Evolutionary conservation across 2,329 filamentous ascomycete species (phyloP).

Genomic region (Arthrobotrys pseudoclavata): DNA sequence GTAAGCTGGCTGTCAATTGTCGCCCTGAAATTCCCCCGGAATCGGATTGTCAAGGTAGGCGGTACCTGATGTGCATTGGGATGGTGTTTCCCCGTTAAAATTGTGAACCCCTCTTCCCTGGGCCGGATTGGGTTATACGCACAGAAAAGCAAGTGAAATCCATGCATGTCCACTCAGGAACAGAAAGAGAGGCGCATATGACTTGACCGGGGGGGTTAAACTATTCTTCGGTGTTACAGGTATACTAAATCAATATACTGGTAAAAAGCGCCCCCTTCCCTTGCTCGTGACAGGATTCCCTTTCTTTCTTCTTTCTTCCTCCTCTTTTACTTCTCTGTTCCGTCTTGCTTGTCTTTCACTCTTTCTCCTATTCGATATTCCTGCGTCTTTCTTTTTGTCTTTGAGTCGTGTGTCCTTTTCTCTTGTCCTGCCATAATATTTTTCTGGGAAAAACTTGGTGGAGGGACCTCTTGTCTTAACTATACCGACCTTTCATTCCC

Average conservation of each 20-base stretch:
- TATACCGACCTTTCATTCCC: background rate
- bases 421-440: conserved; percentile 23
- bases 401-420: conserved; percentile 7
- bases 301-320: background rate
- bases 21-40: conserved; percentile 18
- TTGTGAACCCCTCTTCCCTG: conserved; percentile 33
- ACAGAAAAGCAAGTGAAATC: conserved; percentile 17
- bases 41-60: background rate
- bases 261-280: conserved; percentile 22
- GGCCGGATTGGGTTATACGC: conserved; percentile 57
- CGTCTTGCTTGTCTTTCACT: background rate
- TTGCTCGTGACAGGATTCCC: conserved; percentile 28
- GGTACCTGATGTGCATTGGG: conserved; percentile 42
- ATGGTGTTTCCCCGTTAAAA: conserved; percentile 27
- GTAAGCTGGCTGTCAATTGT: background rate
- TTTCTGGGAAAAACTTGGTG: conserved; percentile 20
- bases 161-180: conserved; percentile 30
- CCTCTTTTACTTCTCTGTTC: background rate
- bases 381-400: background rate
- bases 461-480: conserved; percentile 4
- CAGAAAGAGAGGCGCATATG: conserved; percentile 29
- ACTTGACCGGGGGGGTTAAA: conserved; percentile 33
- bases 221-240: conserved; percentile 32
- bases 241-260: conserved; percentile 36
- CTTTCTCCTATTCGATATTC: background rate